phyloP scores from a whole-genome alignment of 371 early-diverging fungal genomes.

The Blakeslea trispora region DNA sequence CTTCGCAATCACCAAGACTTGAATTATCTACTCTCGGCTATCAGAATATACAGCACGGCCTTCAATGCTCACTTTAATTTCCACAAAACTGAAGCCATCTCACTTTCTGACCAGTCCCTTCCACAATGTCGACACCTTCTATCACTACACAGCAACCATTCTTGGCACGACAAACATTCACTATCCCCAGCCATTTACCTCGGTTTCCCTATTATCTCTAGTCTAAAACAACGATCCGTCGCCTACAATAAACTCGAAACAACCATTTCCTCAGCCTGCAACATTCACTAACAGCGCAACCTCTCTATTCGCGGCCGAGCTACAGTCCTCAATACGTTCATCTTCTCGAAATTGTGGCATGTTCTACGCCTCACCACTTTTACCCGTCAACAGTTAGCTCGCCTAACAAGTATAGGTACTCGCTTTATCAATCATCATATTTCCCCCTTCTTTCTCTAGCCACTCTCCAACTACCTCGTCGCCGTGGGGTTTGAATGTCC shows the following conservation, averaged over 20 bases:
- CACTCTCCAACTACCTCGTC: too few species aligned
- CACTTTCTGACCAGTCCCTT: too few species aligned
- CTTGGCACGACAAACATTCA: slow-evolving; percentile 12
- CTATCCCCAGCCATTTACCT: slow-evolving; percentile 8
- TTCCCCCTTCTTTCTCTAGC: too few species aligned
- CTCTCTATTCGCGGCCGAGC: slow-evolving; percentile 21
- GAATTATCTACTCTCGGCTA: background rate
- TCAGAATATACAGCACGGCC: too few species aligned
- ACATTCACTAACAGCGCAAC: slow-evolving; percentile 10
- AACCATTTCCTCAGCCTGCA: background rate
- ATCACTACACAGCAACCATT: background rate
- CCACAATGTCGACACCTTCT: slow-evolving; percentile 2
- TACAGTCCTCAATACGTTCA: slow-evolving; percentile 12
- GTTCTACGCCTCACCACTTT: too few species aligned
- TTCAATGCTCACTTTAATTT: too few species aligned
- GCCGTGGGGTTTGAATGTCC: too few species aligned
- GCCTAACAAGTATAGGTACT: too few species aligned
- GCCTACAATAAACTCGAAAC: background rate
- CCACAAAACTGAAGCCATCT: too few species aligned
- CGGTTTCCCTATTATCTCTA: slow-evolving; percentile 10
- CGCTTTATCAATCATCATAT: too few species aligned
- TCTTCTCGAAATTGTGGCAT: too few species aligned
- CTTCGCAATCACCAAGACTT: background rate
- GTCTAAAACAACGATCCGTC: background rate
- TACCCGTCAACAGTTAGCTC: too few species aligned